A percentile compares a stretch with the other conserved stretches of the same genome.
Evolutionary conservation across 2,329 filamentous ascomycete species (phyloP).

Genomic region (Fusarium foetens): DNA sequence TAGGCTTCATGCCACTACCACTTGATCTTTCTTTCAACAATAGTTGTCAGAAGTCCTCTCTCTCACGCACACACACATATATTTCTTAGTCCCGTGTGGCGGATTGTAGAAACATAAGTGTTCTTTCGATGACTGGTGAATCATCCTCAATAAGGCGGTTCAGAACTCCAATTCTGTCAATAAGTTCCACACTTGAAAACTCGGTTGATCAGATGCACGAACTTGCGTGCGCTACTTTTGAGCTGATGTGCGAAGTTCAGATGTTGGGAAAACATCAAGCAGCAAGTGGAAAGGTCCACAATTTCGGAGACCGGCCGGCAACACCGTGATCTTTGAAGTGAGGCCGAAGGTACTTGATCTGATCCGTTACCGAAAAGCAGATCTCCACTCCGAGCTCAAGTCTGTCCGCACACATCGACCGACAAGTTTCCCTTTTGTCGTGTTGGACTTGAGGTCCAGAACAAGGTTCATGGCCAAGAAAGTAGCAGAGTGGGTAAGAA

Average conservation of each 20-base stretch:
- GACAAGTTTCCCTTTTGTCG: constrained; percentile 10
- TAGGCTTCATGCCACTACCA: neutral
- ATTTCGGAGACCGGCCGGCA: constrained; percentile 12
- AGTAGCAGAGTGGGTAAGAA: constrained; percentile 17
- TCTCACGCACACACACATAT: neutral
- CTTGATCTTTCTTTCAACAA: neutral
- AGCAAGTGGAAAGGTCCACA: constrained; percentile 15
- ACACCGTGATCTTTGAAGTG: constrained; percentile 2
- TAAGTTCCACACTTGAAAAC: constrained; percentile 29
- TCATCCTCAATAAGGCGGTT: constrained; percentile 5
- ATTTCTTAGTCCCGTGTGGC: neutral
- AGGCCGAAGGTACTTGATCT: constrained; percentile 21
- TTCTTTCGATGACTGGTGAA: constrained; percentile 4
- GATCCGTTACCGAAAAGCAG: constrained; percentile 35
- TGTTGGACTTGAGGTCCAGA: neutral
- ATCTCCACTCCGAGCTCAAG: constrained; percentile 25
- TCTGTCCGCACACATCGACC: constrained; percentile 10
- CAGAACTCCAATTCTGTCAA: neutral
- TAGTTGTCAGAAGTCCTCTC: neutral
- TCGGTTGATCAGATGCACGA: constrained; percentile 11
- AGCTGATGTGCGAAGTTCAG: neutral
- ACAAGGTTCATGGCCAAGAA: constrained; percentile 31
- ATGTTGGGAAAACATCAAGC: neutral
- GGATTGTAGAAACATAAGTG: constrained; percentile 1
- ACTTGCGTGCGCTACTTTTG: constrained; percentile 19